These are phyloP conservation scores for Eucalyptus victrix DNA, from an alignment of 345 rosid species.

Conservation along the genomic window DNA sequence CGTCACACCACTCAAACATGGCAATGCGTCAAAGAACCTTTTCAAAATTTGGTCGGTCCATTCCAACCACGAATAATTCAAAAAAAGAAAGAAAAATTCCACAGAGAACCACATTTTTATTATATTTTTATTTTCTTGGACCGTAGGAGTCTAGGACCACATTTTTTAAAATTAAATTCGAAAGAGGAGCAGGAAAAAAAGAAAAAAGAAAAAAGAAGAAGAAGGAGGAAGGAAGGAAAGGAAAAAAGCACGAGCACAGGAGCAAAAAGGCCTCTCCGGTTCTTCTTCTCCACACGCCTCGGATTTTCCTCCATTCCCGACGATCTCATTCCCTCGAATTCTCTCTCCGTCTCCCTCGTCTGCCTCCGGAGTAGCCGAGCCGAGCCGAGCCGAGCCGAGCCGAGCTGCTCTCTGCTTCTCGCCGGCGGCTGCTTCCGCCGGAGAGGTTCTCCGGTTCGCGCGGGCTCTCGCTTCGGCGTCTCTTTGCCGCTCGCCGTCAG, in stretches of 20 bases:
- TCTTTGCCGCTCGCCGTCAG: neutral
- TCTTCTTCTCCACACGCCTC: conserved; percentile 30
- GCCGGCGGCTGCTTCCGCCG: neutral
- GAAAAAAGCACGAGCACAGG: neutral
- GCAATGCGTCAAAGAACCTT: neutral
- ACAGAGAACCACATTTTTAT: neutral
- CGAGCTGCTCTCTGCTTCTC: conserved; percentile 2
- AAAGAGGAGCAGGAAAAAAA: neutral
- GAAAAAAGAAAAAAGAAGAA: too few relatives aligned
- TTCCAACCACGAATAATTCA: neutral
- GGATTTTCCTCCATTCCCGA: neutral
- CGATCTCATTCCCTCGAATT: neutral
- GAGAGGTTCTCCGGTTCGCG: neutral
- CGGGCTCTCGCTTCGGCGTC: neutral
- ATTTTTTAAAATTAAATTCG: neutral
- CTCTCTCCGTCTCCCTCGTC: neutral
- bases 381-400: neutral
- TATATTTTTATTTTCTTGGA: neutral
- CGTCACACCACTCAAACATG: neutral
- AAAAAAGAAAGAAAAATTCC: neutral
- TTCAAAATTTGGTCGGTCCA: neutral
- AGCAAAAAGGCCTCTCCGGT: neutral
- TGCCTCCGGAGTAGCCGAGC: neutral
- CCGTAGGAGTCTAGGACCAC: neutral
- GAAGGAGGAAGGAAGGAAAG: neutral